A percentile compares a stretch with the other conserved stretches of the same genome.
These are phyloP conservation scores for Tephrocybe sp. DNA, from an alignment of 768 basidiomycete species.

Conservation along the genomic window DNA sequence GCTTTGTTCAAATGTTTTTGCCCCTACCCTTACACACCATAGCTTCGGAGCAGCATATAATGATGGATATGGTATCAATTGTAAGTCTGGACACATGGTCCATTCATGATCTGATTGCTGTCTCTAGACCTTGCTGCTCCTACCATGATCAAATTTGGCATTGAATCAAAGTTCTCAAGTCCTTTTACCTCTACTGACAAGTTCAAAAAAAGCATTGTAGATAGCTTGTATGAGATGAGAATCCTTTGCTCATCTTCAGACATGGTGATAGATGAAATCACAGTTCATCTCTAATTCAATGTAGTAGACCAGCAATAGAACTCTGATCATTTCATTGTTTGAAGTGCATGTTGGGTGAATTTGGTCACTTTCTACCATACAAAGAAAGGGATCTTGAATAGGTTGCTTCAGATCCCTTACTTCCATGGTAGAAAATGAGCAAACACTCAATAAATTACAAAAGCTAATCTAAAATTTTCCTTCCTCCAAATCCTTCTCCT, in stretches of 20 bases:
- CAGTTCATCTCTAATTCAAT: conserved; percentile 31
- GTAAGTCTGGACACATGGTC: conserved; percentile 42
- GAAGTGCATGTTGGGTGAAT: background rate
- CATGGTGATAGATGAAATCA: conserved; percentile 17
- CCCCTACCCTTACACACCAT: background rate
- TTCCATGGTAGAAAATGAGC: conserved; percentile 13
- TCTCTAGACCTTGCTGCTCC: conserved; percentile 76
- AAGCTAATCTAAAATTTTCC: conserved; percentile 27
- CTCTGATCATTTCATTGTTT: background rate
- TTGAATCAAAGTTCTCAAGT: conserved; percentile 84
- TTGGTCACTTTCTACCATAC: conserved; percentile 12
- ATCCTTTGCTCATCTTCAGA: conserved; percentile 41
- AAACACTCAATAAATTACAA: too few species aligned
- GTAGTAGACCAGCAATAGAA: background rate
- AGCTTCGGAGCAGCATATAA: conserved; percentile 80
- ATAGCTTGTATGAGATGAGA: conserved; percentile 72
- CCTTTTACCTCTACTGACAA: conserved; percentile 64
- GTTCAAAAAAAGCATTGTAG: conserved; percentile 63
- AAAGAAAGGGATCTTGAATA: conserved; percentile 3
- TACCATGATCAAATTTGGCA: conserved; percentile 83
- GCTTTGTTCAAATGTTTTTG: background rate
- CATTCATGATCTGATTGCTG: background rate
- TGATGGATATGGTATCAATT: conserved; percentile 94
- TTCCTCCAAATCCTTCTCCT: conserved; percentile 35
- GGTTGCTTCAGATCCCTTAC: conserved; percentile 11